A percentile compares a stretch with the other conserved stretches of the same genome.
These are phyloP conservation scores for Ceratocystis huliohia DNA, from an alignment of 2,329 filamentous ascomycete genomes.

Conservation along the genomic window DNA sequence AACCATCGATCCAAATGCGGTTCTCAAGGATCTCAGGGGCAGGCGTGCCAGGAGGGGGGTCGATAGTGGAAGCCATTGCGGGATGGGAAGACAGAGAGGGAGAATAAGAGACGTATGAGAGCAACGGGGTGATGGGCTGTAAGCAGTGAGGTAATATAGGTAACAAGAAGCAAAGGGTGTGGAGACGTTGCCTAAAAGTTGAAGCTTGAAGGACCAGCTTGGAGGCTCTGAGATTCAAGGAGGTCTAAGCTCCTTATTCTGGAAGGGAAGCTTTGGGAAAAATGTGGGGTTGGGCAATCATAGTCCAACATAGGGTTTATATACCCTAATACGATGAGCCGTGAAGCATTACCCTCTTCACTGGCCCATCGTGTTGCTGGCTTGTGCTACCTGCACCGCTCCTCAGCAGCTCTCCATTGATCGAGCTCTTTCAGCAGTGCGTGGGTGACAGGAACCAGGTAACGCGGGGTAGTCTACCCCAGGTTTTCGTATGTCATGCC, in stretches of 20 bases:
- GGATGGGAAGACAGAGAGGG: neutral
- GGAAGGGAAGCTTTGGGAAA: neutral
- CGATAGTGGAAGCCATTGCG: conserved; percentile 15
- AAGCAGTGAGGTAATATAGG: neutral
- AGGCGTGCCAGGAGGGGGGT: conserved; percentile 34
- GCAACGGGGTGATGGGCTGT: neutral
- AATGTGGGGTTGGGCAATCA: neutral
- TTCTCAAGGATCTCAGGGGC: conserved; percentile 48
- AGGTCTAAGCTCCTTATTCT: conserved; percentile 3
- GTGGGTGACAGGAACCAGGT: too few species aligned
- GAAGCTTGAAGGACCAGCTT: neutral
- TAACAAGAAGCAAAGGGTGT: too few species aligned
- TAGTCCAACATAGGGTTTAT: too few species aligned
- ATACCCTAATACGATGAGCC: too few species aligned
- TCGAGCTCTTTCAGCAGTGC: too few species aligned
- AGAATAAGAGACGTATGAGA: neutral
- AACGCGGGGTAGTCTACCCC: too few species aligned
- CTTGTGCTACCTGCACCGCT: too few species aligned
- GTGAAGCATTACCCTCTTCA: too few species aligned
- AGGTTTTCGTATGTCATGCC: too few species aligned
- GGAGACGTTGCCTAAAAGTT: neutral
- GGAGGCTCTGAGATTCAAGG: neutral
- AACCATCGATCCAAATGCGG: conserved; percentile 95
- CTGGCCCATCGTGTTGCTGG: too few species aligned
- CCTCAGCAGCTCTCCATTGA: too few species aligned